Conservation (phyloP, 495 filamentous ascomycete genomes). For the Niebla homalea region DNA sequence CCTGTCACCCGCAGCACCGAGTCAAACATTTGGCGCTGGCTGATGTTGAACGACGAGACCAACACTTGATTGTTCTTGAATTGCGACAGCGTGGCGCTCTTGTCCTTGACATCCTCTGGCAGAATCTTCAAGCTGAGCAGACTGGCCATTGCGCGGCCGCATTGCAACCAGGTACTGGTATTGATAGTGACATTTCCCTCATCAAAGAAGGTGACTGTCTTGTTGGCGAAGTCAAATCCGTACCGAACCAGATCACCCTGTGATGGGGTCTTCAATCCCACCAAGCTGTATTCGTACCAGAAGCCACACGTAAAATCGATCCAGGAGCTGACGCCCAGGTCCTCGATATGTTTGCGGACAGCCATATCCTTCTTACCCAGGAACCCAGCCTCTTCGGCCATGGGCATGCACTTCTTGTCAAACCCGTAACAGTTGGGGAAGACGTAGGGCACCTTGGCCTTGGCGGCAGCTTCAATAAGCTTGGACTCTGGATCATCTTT, state of each 20-base stretch:
- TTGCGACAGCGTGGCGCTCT: slow-evolving; percentile 16
- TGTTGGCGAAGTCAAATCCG: slow-evolving; percentile 34
- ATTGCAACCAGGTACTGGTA: slow-evolving; percentile 31
- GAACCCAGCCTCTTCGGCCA: slow-evolving; percentile 24
- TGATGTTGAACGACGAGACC: slow-evolving; percentile 33
- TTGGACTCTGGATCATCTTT: slow-evolving; percentile 29
- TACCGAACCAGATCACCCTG: slow-evolving; percentile 10
- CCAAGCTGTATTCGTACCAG: slow-evolving; percentile 42
- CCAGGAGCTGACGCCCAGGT: slow-evolving; percentile 33
- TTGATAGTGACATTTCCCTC: slow-evolving; percentile 31
- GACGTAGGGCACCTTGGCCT: slow-evolving; percentile 47
- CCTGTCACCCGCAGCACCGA: slow-evolving; percentile 39
- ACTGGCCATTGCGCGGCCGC: slow-evolving; percentile 30
- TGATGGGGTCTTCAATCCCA: slow-evolving; percentile 6
- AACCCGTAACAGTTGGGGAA: slow-evolving; percentile 46
- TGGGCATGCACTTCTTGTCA: slow-evolving; percentile 25
- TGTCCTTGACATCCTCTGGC: slow-evolving; percentile 32
- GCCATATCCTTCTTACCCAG: slow-evolving; percentile 10
- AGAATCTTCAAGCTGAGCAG: slow-evolving; percentile 30
- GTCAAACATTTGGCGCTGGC: slow-evolving; percentile 40
- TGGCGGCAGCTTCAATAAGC: slow-evolving; percentile 45
- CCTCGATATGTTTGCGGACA: slow-evolving; percentile 25
- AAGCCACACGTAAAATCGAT: slow-evolving; percentile 34
- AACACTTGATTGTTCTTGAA: slow-evolving; percentile 32
- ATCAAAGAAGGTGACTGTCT: slow-evolving; percentile 31